A percentile compares a stretch with the other conserved stretches of the same genome.
Conservation (phyloP, 805 yeast genomes). For the Saturnispora halmiae region DNA sequence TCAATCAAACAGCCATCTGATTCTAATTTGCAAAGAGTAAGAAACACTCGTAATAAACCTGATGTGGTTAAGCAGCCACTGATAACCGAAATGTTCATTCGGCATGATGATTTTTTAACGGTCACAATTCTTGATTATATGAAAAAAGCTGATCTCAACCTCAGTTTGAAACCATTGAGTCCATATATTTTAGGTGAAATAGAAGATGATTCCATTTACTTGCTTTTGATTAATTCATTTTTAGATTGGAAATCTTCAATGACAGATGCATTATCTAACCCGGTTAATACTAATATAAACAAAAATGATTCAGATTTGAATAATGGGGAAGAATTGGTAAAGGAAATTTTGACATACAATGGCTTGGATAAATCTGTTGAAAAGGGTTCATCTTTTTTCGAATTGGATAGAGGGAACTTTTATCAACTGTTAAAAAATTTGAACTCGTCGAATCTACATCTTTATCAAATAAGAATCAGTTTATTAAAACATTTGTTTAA, state of each 20-base stretch:
- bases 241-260: conserved; percentile 18
- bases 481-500: conserved; percentile 21
- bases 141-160: conserved; percentile 28
- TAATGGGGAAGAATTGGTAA: conserved; percentile 21
- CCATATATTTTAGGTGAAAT: conserved; percentile 22
- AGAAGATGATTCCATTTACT: conserved; percentile 17
- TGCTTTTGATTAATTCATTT: conserved; percentile 10
- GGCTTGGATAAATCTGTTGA: conserved; percentile 11
- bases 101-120: conserved; percentile 10
- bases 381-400: conserved; percentile 14
- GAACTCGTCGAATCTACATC: conserved; percentile 18
- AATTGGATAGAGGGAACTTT: conserved; percentile 17
- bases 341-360: conserved; percentile 25
- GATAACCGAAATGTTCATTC: conserved; percentile 6
- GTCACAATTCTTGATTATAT: conserved; percentile 16
- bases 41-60: conserved; percentile 7
- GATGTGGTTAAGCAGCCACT: conserved; percentile 7
- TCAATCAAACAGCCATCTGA: neutral
- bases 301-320: conserved; percentile 5
- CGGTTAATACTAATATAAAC: conserved; percentile 11
- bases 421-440: conserved; percentile 15
- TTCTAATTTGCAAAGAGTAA: conserved; percentile 2
- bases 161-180: conserved; percentile 34
- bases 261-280: conserved; percentile 20
- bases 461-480: conserved; percentile 23